Evolutionary conservation across 768 basidiomycete genomes (phyloP).

Genomic region (Tylopilus sp.): DNA sequence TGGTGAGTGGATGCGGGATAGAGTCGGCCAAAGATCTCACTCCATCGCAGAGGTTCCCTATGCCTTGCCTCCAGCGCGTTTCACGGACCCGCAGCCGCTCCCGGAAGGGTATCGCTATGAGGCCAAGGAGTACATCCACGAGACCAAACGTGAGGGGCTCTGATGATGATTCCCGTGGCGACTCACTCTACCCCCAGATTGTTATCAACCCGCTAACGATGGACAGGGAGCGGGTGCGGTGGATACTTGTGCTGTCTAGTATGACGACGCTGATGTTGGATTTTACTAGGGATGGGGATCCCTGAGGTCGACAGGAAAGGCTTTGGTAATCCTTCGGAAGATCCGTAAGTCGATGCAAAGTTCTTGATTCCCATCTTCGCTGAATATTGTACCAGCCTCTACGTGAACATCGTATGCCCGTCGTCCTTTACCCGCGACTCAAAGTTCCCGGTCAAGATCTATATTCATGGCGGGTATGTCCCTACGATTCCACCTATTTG

Average conservation of each 20-base stretch:
- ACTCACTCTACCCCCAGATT: too few relatives aligned
- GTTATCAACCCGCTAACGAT: conserved; percentile 57
- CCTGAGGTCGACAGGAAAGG: too few relatives aligned
- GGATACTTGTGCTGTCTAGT: too few relatives aligned
- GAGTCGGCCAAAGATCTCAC: too few relatives aligned
- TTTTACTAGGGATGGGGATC: too few relatives aligned
- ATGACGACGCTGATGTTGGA: too few relatives aligned
- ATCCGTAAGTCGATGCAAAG: conserved; percentile 43
- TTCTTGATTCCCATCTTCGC: neutral
- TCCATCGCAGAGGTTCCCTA: conserved; percentile 60
- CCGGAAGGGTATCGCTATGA: conserved; percentile 55
- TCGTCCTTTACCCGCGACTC: conserved; percentile 37
- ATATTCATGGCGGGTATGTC: conserved; percentile 69
- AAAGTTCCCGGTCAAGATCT: conserved; percentile 64
- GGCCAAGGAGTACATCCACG: conserved; percentile 54
- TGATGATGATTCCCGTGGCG: neutral
- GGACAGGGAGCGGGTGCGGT: conserved; percentile 55
- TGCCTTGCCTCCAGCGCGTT: conserved; percentile 62
- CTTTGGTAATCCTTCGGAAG: conserved; percentile 62
- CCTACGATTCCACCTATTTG: neutral
- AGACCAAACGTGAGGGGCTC: conserved; percentile 44
- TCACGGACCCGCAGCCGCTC: conserved; percentile 57
- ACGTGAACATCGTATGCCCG: conserved; percentile 61
- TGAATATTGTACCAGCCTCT: conserved; percentile 39
- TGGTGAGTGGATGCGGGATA: too few relatives aligned